Conservation (phyloP, 108 stramenopile species). For the Discostella stelligeroides region DNA sequence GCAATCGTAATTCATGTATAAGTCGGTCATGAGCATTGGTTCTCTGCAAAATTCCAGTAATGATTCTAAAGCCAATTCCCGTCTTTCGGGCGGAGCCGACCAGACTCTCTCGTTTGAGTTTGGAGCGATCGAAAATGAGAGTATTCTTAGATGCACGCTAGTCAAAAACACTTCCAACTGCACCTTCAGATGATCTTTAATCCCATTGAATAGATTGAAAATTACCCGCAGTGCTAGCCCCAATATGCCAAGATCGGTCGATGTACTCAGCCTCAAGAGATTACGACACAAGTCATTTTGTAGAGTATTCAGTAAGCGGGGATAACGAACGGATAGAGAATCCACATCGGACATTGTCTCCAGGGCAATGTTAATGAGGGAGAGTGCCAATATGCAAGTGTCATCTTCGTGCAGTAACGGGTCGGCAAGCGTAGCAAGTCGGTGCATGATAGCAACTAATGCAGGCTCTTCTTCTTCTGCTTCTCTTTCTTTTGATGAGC, state of each 20-base stretch:
- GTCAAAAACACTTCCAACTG: conserved; percentile 98
- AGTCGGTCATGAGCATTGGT: conserved; percentile 90
- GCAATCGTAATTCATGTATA: conserved; percentile 98
- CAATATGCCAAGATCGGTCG: conserved; percentile 83
- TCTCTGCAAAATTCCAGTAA: conserved; percentile 94
- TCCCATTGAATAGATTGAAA: conserved; percentile 95
- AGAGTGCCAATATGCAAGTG: conserved; percentile 74
- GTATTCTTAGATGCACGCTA: conserved; percentile 82
- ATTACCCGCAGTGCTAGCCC: conserved; percentile 91
- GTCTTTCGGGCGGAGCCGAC: conserved; percentile 70
- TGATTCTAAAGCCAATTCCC: conserved; percentile 93
- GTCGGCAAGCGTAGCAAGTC: conserved; percentile 82
- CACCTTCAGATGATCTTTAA: conserved; percentile 94
- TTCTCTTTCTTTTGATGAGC: background rate
- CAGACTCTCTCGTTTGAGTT: conserved; percentile 27
- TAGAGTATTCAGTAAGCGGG: conserved; percentile 55
- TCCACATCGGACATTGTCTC: conserved; percentile 78
- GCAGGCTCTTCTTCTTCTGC: conserved; percentile 50
- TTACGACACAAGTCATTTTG: conserved; percentile 94
- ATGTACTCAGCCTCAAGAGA: conserved; percentile 84
- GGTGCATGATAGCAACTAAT: conserved; percentile 69
- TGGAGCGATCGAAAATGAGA: conserved; percentile 46
- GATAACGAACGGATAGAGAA: conserved; percentile 48
- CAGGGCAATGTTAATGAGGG: conserved; percentile 93
- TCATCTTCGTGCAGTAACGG: conserved; percentile 74